Base-by-base conservation (phyloP, 2,329 filamentous ascomycete species). In the Didymella segeticola region DNA sequence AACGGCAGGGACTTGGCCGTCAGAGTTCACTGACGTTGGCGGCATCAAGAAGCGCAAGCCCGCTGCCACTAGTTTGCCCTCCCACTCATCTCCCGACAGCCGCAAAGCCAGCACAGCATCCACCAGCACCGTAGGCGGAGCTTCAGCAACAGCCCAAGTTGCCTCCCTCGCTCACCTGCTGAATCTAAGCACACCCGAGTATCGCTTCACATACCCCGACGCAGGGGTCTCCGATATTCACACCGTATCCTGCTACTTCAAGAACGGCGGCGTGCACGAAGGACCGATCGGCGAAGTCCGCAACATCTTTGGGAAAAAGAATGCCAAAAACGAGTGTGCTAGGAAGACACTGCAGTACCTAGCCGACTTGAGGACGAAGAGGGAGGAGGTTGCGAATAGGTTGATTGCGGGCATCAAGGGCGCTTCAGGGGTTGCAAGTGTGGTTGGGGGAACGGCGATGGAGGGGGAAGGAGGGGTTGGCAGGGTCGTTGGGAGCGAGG, bases 251-350 rank as follows among this genome's bases (percentile, higher is more conserved):
- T 78, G 75, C 27, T 63, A 48, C 33, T 80, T 79, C 45, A 46
- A 48, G 22, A 52, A 56, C 29, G 61, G 48, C 0, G 67, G 64
- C 1, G 36, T 34, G 42, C 64, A 68, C 15, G 51, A 47, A 7
- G 70, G 67, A 0, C 68, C 72, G 3, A 62, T 82, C 15, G 80
- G 78, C 20, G 66, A 76, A 47, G 75, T 80, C 2, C 55, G 67
- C 0, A 69, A 76, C 47, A 67, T 82, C 0, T 78, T 69, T 56
- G 81, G 81, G 2, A 79, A 77, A 71, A 81, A 80, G 67, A 78
- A 71, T 41, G 79, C 80, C 0, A 81, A 78, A 64, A 78, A 82
- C 53, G 74, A 76, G 56, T 77, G 79, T 65, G 80, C 80, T n/a
- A 64, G 71, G 51, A 48, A 68, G 27, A 74, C 80, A 9, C 49